phyloP scores from a whole-genome alignment of 192 early-diverging fungal genomes.

The Obelidium mucronatum region DNA sequence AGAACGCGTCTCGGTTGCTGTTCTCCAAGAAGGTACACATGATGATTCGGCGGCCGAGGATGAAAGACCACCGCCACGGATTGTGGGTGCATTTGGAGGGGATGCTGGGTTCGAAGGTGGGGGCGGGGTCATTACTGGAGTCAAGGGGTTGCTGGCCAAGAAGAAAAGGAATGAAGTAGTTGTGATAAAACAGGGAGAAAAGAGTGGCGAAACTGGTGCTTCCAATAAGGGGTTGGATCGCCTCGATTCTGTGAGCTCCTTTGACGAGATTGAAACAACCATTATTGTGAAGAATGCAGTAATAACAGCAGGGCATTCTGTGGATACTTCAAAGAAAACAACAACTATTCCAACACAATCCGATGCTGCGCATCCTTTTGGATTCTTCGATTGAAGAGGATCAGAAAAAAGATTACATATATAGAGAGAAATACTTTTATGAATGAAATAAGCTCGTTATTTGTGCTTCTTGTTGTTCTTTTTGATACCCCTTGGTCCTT shows the following conservation, averaged over 20 bases:
- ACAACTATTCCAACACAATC: slow-evolving; percentile 5
- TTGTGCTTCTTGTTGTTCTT: slow-evolving; percentile 60
- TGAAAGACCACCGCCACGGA: neutral
- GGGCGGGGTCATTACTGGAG: neutral
- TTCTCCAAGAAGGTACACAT: neutral
- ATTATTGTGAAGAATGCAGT: neutral
- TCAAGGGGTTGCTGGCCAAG: neutral
- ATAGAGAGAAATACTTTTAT: neutral
- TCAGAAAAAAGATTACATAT: slow-evolving; percentile 3
- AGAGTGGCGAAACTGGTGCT: neutral
- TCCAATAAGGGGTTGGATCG: neutral
- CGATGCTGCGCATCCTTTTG: slow-evolving; percentile 6
- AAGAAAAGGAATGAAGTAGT: slow-evolving; percentile 5
- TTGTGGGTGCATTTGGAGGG: slow-evolving; percentile 25
- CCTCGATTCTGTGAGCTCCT: neutral
- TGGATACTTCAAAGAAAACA: neutral
- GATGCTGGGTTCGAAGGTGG: slow-evolving; percentile 6
- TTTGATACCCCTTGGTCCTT: slow-evolving; percentile 26
- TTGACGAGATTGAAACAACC: neutral
- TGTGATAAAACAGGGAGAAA: neutral
- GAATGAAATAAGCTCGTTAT: slow-evolving; percentile 23
- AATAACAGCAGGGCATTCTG: neutral
- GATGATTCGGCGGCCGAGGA: neutral
- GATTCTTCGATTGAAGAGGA: slow-evolving; percentile 12
- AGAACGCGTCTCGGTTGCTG: neutral